These are phyloP conservation scores for Parastagonospora nodorum DNA, from an alignment of 2,329 filamentous ascomycete species.

Conservation along the genomic window DNA sequence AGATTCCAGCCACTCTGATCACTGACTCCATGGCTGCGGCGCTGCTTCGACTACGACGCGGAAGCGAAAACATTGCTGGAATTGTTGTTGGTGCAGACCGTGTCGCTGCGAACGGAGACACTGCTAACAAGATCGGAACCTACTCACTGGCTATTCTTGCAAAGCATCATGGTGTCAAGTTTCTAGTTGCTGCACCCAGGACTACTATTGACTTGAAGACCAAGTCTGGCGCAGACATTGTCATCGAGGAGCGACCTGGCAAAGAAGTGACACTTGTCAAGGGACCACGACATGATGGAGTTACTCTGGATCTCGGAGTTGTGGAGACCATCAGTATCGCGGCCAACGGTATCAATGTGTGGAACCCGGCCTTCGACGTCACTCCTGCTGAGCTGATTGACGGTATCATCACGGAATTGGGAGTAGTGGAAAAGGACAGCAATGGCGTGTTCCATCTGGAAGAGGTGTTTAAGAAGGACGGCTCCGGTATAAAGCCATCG, in stretches of 20 bases:
- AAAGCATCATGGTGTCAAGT: conserved; percentile 85
- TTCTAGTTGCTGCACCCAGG: conserved; percentile 90
- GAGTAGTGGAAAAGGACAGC: conserved; percentile 77
- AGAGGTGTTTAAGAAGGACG: conserved; percentile 44
- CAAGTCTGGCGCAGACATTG: conserved; percentile 75
- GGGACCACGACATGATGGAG: conserved; percentile 71
- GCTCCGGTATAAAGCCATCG: conserved; percentile 32
- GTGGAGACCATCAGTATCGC: conserved; percentile 81
- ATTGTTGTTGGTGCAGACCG: conserved; percentile 95
- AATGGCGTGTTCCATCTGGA: conserved; percentile 71
- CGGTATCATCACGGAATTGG: conserved; percentile 90
- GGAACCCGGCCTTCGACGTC: conserved; percentile 97
- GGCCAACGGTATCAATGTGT: conserved; percentile 76
- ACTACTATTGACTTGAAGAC: conserved; percentile 92
- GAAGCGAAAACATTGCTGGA: conserved; percentile 72
- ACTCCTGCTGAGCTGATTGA: conserved; percentile 90
- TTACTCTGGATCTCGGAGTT: conserved; percentile 64
- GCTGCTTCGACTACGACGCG: conserved; percentile 69
- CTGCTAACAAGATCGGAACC: conserved; percentile 97
- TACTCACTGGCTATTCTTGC: conserved; percentile 92
- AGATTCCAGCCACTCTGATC: conserved; percentile 87
- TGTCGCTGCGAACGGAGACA: conserved; percentile 95
- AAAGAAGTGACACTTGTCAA: conserved; percentile 85
- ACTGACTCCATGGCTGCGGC: conserved; percentile 97
- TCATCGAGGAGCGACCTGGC: conserved; percentile 84